A percentile compares a stretch with the other conserved stretches of the same genome.
phyloP scores from a whole-genome alignment of 331 rosid genomes.

The Phaseolus coccineus region DNA sequence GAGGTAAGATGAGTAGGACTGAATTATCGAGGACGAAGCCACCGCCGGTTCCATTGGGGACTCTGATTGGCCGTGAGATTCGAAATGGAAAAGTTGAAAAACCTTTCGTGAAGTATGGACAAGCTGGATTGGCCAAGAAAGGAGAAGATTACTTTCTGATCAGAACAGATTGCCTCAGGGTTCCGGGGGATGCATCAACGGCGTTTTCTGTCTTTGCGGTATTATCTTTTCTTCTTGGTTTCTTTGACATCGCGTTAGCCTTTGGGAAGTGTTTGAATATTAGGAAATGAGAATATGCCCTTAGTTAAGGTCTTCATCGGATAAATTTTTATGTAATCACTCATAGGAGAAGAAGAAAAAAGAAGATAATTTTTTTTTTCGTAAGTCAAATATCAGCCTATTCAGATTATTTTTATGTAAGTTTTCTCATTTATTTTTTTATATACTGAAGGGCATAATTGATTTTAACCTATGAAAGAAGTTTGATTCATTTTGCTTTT shows the following conservation, averaged over 20 bases:
- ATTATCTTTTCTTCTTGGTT: slow-evolving; percentile 46
- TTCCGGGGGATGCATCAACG: slow-evolving; percentile 77
- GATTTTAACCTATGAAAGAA: background rate
- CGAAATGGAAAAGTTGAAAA: slow-evolving; percentile 78
- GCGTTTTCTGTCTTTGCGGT: slow-evolving; percentile 95
- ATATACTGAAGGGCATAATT: background rate
- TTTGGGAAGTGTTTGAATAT: slow-evolving; percentile 20
- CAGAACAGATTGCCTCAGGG: slow-evolving; percentile 76
- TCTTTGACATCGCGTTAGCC: slow-evolving; percentile 5
- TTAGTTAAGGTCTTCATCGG: background rate
- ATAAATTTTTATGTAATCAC: background rate
- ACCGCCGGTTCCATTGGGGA: slow-evolving; percentile 82
- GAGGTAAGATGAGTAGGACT: slow-evolving; percentile 74
- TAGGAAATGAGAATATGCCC: slow-evolving; percentile 28
- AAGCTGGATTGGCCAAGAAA: slow-evolving; percentile 97
- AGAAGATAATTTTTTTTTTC: no score
- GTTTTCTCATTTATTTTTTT: background rate
- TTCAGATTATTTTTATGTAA: background rate
- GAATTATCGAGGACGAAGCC: slow-evolving; percentile 67
- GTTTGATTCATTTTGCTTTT: background rate
- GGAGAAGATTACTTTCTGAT: slow-evolving; percentile 96
- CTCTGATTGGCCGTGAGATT: slow-evolving; percentile 94
- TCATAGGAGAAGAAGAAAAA: background rate
- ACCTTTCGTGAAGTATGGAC: slow-evolving; percentile 90
- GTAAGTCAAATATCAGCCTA: background rate